Percentiles rank a stretch among this genome's conserved stretches.
Conservation (phyloP, 495 filamentous ascomycete species). For the Aspergillus nidulans region DNA sequence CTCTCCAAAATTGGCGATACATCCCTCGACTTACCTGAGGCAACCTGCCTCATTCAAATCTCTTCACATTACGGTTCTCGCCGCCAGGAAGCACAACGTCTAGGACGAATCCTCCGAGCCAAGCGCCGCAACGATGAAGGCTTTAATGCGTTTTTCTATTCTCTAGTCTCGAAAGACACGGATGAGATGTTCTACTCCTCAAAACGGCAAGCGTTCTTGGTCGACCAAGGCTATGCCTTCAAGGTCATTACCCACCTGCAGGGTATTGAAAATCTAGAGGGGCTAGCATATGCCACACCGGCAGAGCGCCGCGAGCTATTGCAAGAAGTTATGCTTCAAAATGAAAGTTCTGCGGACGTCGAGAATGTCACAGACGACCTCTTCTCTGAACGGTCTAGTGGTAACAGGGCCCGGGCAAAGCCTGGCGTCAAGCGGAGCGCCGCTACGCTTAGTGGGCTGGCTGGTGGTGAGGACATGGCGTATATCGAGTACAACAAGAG, state of each 20-base stretch:
- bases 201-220: constrained; percentile 95
- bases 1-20: constrained; percentile 98
- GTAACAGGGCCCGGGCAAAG: constrained; percentile 34
- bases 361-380: constrained; percentile 80
- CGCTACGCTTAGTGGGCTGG: constrained; percentile 77
- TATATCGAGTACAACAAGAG: constrained; percentile 84
- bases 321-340: constrained; percentile 87
- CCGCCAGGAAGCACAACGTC: constrained; percentile 91
- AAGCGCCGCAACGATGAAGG: constrained; percentile 97
- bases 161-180: constrained; percentile 93
- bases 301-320: constrained; percentile 84
- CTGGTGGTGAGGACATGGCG: constrained; percentile 92
- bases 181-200: constrained; percentile 98
- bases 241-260: constrained; percentile 97
- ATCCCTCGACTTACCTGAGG: constrained; percentile 92
- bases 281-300: constrained; percentile 74
- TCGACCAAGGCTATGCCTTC: constrained; percentile 98
- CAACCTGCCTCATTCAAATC: constrained; percentile 96
- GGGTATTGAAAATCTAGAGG: constrained; percentile 79
- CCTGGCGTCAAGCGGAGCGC: constrained; percentile 68
- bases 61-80: constrained; percentile 98
- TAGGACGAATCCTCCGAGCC: constrained; percentile 91
- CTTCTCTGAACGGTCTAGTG: constrained; percentile 59
- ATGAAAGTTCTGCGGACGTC: constrained; percentile 71
- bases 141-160: constrained; percentile 99